phyloP scores from a whole-genome alignment of 106 monocot genomes.

The Posidonia australis region DNA sequence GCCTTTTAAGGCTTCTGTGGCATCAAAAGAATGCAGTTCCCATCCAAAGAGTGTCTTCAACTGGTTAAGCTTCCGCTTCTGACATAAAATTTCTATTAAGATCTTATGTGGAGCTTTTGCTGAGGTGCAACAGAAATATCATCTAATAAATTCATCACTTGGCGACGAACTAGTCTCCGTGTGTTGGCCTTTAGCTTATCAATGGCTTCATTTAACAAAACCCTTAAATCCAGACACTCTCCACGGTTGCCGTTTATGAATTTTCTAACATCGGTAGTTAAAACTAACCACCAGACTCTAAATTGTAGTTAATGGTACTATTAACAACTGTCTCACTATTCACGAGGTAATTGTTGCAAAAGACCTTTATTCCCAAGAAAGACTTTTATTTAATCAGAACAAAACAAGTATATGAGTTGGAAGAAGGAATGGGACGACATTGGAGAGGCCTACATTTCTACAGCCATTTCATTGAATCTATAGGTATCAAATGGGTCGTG shows the following conservation, averaged over 20 bases:
- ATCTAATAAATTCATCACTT: slow-evolving; percentile 9
- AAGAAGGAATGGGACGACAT: no score
- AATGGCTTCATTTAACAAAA: slow-evolving; percentile 47
- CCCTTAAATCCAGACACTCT: slow-evolving; percentile 12
- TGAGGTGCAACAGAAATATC: no score
- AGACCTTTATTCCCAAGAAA: slow-evolving; percentile 74
- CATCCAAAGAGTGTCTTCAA: slow-evolving; percentile 70
- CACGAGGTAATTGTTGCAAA: slow-evolving; percentile 33
- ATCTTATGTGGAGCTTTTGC: background rate
- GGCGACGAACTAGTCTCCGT: slow-evolving; percentile 64
- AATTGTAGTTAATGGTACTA: slow-evolving; percentile 2
- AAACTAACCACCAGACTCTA: background rate
- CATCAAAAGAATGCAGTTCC: slow-evolving; percentile 62
- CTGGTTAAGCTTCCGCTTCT: slow-evolving; percentile 64
- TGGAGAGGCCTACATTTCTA: no score
- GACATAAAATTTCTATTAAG: background rate
- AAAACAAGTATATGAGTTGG: no score
- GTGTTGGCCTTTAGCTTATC: slow-evolving; percentile 73
- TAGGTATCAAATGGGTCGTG: no score
- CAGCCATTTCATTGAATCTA: no score
- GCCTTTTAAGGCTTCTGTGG: slow-evolving; percentile 70
- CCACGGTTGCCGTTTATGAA: background rate
- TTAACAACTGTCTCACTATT: slow-evolving; percentile 5
- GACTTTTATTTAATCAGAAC: no score
- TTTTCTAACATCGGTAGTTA: background rate